A percentile compares a stretch with the other conserved stretches of the same genome.
phyloP scores from a whole-genome alignment of 306 rosid species.

The Lupinus albus region DNA sequence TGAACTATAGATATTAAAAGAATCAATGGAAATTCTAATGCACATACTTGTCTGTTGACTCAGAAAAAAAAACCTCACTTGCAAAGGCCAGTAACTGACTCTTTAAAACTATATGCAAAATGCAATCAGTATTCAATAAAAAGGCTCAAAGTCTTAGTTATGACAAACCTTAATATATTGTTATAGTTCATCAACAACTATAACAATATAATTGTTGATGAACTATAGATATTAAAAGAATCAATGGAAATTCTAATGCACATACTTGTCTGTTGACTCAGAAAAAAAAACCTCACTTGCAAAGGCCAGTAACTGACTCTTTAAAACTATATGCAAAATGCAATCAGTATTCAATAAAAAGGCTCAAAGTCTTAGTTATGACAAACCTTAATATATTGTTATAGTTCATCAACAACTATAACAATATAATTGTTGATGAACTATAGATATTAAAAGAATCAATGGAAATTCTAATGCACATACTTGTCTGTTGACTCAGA shows the following conservation, averaged over 20 bases:
- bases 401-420: too few species aligned
- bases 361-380: too few species aligned
- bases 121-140: too few species aligned
- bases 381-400: too few species aligned
- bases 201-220: slow-evolving; percentile 4
- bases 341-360: too few species aligned
- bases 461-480: slow-evolving; percentile 30
- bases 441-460: slow-evolving; percentile 10
- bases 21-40: slow-evolving; percentile 22
- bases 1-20: slow-evolving; percentile 15
- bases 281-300: slow-evolving; percentile 33
- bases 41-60: slow-evolving; percentile 27
- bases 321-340: too few species aligned
- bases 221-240: slow-evolving; percentile 15
- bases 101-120: too few species aligned
- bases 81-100: slow-evolving; percentile 22
- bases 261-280: slow-evolving; percentile 22
- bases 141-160: too few species aligned
- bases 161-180: too few species aligned
- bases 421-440: slow-evolving; percentile 1
- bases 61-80: slow-evolving; percentile 32
- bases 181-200: too few species aligned
- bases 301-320: slow-evolving; percentile 28
- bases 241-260: slow-evolving; percentile 25
- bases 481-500: slow-evolving; percentile 19